Conservation (phyloP, 192 early-diverging fungal species). For the Polychytrium aggregatum region DNA sequence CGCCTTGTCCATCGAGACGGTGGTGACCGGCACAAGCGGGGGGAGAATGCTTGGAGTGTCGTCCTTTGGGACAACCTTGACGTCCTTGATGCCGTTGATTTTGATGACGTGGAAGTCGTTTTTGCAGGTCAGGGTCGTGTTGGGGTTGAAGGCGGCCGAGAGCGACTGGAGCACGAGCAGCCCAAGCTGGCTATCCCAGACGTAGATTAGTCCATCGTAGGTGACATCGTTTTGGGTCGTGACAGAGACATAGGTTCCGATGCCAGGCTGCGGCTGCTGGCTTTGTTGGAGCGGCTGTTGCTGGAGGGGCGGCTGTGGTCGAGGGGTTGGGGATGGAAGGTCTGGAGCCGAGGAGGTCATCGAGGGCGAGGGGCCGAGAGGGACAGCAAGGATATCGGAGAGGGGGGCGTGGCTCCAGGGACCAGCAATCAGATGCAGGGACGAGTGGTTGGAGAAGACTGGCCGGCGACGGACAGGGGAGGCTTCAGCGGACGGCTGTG, state of each 20-base stretch:
- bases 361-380: no score
- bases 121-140: not conserved
- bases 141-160: not conserved
- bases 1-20: slow-evolving; percentile 13
- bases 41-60: slow-evolving; percentile 6
- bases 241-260: slow-evolving; percentile 15
- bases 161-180: slow-evolving; percentile 21
- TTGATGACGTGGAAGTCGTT: slow-evolving; percentile 25
- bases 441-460: no score
- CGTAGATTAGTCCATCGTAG: slow-evolving; percentile 21
- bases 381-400: no score
- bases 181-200: slow-evolving; percentile 18
- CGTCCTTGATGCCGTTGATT: slow-evolving; percentile 12
- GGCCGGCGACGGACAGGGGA: no score
- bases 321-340: no score
- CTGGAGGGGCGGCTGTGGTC: no score
- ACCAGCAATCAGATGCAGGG: no score
- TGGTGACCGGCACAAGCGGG: slow-evolving; percentile 9
- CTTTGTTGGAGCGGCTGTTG: no score
- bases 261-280: no score
- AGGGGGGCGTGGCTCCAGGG: no score
- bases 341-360: no score
- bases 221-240: slow-evolving; percentile 4
- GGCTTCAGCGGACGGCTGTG: no score
- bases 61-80: not conserved